These are phyloP conservation scores for Phyllosticta capitalensis DNA, from an alignment of 2,329 filamentous ascomycete genomes.

Conservation along the genomic window DNA sequence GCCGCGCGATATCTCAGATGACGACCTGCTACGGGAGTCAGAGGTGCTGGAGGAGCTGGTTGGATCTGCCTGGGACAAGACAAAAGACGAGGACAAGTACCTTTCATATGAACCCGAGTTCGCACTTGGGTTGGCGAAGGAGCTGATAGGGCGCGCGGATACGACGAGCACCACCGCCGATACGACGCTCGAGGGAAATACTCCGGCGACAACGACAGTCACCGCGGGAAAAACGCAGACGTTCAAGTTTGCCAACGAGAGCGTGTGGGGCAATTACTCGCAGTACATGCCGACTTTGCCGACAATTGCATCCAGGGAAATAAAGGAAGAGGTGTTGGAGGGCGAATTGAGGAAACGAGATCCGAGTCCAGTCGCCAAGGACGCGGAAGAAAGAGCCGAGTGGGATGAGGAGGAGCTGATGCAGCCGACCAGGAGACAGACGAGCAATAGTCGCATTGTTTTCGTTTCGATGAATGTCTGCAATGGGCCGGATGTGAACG, in stretches of 20 bases:
- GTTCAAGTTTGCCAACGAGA: constrained; percentile 53
- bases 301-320: constrained; percentile 11
- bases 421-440: constrained; percentile 18
- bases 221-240: constrained; percentile 51
- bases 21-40: constrained; percentile 28
- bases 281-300: constrained; percentile 26
- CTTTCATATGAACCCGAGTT: constrained; percentile 53
- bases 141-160: background rate
- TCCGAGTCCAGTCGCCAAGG: background rate
- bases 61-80: constrained; percentile 25
- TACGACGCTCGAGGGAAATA: constrained; percentile 53
- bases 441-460: constrained; percentile 41
- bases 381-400: constrained; percentile 12
- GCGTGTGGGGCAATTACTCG: constrained; percentile 39
- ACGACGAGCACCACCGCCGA: constrained; percentile 36
- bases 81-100: constrained; percentile 22
- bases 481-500: constrained; percentile 56
- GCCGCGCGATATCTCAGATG: constrained; percentile 46
- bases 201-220: constrained; percentile 50
- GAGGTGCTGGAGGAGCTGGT: constrained; percentile 36
- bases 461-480: constrained; percentile 86
- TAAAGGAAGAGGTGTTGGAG: background rate
- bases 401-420: constrained; percentile 1
- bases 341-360: constrained; percentile 12
- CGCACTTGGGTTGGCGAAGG: constrained; percentile 28